Percentiles rank a stretch among this genome's conserved stretches.
Evolutionary conservation across 176 grass and related monocot species (phyloP).

Genomic region (Ensete ventricosum): DNA sequence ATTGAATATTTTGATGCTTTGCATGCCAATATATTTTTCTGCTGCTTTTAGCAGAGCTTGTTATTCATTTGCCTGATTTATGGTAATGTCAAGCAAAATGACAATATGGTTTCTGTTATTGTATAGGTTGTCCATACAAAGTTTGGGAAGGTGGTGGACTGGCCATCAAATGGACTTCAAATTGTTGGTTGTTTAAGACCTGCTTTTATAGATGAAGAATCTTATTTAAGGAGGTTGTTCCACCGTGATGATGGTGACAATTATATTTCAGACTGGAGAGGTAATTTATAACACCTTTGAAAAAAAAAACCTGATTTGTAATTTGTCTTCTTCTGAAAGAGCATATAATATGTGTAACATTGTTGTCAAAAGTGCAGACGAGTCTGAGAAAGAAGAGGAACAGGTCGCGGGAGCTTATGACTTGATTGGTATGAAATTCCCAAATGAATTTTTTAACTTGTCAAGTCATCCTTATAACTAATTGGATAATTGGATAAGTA

Average conservation of each 20-base stretch:
- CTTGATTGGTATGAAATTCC: constrained; percentile 35
- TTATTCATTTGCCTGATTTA: background rate
- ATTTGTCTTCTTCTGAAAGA: background rate
- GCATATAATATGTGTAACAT: background rate
- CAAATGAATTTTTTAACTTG: constrained; percentile 13
- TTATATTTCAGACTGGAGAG: constrained; percentile 55
- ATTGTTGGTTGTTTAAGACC: constrained; percentile 83
- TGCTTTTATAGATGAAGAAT: constrained; percentile 77
- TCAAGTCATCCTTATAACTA: constrained; percentile 1
- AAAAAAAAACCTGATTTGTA: background rate
- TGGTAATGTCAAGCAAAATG: background rate
- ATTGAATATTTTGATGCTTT: background rate
- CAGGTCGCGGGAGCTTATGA: constrained; percentile 37
- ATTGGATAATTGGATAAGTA: constrained; percentile 9
- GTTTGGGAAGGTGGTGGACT: constrained; percentile 38
- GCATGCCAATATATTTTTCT: background rate
- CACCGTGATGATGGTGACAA: constrained; percentile 30
- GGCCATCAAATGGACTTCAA: constrained; percentile 76
- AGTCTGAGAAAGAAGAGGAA: constrained; percentile 34
- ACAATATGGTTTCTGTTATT: constrained; percentile 9
- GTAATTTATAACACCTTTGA: constrained; percentile 25
- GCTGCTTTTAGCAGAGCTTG: background rate
- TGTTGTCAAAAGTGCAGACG: constrained; percentile 31
- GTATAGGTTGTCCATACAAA: constrained; percentile 51
- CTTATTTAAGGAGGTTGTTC: constrained; percentile 70